Conservation (phyloP, 768 basidiomycete species). For the Collybia mongolica region DNA sequence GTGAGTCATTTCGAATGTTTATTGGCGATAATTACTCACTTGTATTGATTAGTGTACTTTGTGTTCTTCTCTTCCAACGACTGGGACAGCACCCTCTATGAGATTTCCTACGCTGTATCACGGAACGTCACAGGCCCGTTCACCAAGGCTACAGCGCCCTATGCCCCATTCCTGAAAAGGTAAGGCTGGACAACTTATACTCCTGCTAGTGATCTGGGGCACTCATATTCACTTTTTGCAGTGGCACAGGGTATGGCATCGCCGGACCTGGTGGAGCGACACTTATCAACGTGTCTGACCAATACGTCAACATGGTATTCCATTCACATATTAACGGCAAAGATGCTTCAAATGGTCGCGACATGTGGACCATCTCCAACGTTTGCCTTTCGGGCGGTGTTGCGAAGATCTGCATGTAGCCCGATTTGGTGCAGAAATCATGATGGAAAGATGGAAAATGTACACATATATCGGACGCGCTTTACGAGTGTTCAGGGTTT, state of each 20-base stretch:
- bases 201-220: too few relatives aligned
- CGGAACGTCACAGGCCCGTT: slow-evolving; percentile 1
- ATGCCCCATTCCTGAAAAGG: slow-evolving; percentile 3
- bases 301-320: slow-evolving; percentile 6
- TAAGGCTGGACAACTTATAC: not conserved
- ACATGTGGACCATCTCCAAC: slow-evolving; percentile 5
- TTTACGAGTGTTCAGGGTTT: too few relatives aligned
- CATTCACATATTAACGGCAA: slow-evolving; percentile 3
- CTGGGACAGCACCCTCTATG: not conserved
- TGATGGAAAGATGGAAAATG: too few relatives aligned
- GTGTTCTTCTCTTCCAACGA: slow-evolving; percentile 5
- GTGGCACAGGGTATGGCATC: not conserved
- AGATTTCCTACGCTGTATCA: slow-evolving; percentile 2
- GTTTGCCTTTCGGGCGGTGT: slow-evolving; percentile 1
- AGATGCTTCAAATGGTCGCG: not conserved
- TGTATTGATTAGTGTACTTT: slow-evolving; percentile 1
- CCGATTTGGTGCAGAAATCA: too few relatives aligned
- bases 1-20: not conserved
- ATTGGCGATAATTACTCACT: too few relatives aligned
- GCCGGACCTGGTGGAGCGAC: slow-evolving; percentile 4
- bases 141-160: slow-evolving; percentile 1
- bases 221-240: not conserved
- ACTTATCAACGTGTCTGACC: not conserved
- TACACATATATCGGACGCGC: too few relatives aligned
- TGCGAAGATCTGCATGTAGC: not conserved